These are phyloP conservation scores for Alternaria dauci DNA, from an alignment of 2,329 filamentous ascomycete species.

Conservation along the genomic window DNA sequence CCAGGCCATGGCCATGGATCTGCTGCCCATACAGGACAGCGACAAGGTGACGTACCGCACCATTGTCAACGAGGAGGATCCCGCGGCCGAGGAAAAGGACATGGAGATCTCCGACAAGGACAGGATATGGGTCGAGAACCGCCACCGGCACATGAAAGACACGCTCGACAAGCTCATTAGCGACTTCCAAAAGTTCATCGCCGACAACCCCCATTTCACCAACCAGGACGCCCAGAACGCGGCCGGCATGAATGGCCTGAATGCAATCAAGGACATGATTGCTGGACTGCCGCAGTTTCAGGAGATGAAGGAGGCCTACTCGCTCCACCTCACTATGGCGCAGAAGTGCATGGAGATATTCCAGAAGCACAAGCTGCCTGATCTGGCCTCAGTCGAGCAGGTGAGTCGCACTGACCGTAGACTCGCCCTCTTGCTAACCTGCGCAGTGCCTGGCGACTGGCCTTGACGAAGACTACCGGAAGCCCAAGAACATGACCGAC, in stretches of 20 bases:
- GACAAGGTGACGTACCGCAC: slow-evolving; percentile 90
- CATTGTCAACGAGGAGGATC: slow-evolving; percentile 75
- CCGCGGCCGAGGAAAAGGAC: slow-evolving; percentile 80
- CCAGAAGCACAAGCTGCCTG: slow-evolving; percentile 81
- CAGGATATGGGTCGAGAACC: slow-evolving; percentile 92
- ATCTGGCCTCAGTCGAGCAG: slow-evolving; percentile 89
- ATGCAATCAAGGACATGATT: slow-evolving; percentile 96
- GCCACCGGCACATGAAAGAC: slow-evolving; percentile 97
- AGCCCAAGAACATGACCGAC: slow-evolving; percentile 87
- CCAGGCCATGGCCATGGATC: slow-evolving; percentile 96
- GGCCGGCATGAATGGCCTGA: slow-evolving; percentile 83
- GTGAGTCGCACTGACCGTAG: slow-evolving; percentile 43
- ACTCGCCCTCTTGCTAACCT: slow-evolving; percentile 6
- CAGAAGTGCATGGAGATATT: slow-evolving; percentile 97
- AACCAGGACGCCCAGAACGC: slow-evolving; percentile 72
- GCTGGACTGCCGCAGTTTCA: slow-evolving; percentile 93
- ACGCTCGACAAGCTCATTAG: slow-evolving; percentile 91
- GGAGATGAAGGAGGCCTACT: slow-evolving; percentile 94
- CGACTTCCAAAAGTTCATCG: slow-evolving; percentile 91
- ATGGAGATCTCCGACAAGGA: slow-evolving; percentile 92
- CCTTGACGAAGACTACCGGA: slow-evolving; percentile 88
- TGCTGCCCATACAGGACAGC: slow-evolving; percentile 85
- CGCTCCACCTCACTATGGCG: slow-evolving; percentile 93
- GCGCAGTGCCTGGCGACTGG: slow-evolving; percentile 80
- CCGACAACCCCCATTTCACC: slow-evolving; percentile 90